Percentiles rank a stretch among this genome's conserved stretches.
Conservation (phyloP, 2,329 filamentous ascomycete species). For the Phoma sp. region DNA sequence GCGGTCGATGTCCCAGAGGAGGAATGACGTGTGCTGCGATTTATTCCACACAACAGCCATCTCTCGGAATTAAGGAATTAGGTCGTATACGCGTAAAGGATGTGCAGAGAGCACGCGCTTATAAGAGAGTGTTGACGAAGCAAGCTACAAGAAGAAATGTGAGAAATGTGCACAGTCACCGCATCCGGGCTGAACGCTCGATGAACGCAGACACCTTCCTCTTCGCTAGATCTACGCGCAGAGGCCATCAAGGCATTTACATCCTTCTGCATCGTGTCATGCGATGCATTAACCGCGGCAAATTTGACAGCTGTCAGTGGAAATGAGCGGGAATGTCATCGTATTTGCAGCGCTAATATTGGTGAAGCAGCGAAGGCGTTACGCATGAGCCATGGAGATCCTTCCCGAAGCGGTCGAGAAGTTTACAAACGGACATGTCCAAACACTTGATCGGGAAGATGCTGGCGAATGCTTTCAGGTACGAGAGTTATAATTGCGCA, state of each 20-base stretch:
- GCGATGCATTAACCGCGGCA: conserved; percentile 4
- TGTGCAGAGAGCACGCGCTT: neutral
- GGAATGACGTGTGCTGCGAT: conserved; percentile 39
- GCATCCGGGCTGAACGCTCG: conserved; percentile 3
- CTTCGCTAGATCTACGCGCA: neutral
- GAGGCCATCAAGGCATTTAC: neutral
- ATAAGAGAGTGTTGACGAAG: conserved; percentile 2
- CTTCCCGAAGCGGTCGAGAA: conserved; percentile 3
- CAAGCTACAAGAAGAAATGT: neutral
- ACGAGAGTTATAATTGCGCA: conserved; percentile 20
- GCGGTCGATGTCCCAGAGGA: conserved; percentile 47
- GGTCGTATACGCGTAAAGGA: neutral
- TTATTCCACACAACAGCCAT: conserved; percentile 36
- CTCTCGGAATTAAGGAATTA: conserved; percentile 1
- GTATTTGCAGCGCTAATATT: conserved; percentile 11
- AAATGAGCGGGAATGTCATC: conserved; percentile 9
- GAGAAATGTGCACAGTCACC: too few species aligned
- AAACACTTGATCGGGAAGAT: conserved; percentile 8
- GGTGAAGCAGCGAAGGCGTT: conserved; percentile 2
- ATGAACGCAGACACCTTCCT: conserved; percentile 1
- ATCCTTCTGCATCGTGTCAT: neutral
- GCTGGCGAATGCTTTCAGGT: conserved; percentile 15
- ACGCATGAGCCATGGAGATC: conserved; percentile 3
- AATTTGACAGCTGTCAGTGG: conserved; percentile 6
- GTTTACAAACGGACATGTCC: conserved; percentile 1